phyloP scores from a whole-genome alignment of 192 early-diverging fungal genomes.

The Backusella sp. region DNA sequence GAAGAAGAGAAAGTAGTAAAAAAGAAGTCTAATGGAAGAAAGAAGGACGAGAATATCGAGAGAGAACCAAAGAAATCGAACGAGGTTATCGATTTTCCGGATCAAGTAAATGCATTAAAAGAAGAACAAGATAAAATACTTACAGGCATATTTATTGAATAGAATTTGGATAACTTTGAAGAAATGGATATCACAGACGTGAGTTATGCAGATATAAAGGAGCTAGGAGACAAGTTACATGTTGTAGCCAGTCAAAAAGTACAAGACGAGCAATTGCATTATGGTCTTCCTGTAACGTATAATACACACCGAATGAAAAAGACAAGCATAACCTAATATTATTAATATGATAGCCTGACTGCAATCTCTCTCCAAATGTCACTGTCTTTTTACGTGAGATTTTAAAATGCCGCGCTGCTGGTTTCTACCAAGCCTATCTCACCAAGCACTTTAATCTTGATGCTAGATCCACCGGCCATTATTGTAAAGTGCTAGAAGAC shows the following conservation, averaged over 20 bases:
- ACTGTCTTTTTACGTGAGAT: constrained; percentile 4
- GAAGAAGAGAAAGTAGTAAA: neutral
- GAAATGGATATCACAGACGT: neutral
- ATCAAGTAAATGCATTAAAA: neutral
- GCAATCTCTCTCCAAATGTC: constrained; percentile 5
- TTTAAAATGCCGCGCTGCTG: neutral
- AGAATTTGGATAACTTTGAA: neutral
- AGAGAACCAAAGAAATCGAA: neutral
- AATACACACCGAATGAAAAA: neutral
- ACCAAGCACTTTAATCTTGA: constrained; percentile 12
- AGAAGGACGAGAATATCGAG: neutral
- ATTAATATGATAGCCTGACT: constrained; percentile 8
- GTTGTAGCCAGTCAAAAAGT: constrained; percentile 3
- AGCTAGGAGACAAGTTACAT: neutral
- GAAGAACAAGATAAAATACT: neutral
- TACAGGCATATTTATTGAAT: neutral
- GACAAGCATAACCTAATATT: neutral
- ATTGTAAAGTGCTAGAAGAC: constrained; percentile 25
- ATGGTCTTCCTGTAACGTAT: constrained; percentile 18
- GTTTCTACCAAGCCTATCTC: constrained; percentile 16
- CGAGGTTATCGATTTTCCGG: neutral
- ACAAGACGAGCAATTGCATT: constrained; percentile 17
- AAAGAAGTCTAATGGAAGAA: neutral
- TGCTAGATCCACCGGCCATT: constrained; percentile 24
- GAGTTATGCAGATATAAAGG: constrained; percentile 8